phyloP scores from a whole-genome alignment of 306 rosid genomes.

The Malus sieversii region DNA sequence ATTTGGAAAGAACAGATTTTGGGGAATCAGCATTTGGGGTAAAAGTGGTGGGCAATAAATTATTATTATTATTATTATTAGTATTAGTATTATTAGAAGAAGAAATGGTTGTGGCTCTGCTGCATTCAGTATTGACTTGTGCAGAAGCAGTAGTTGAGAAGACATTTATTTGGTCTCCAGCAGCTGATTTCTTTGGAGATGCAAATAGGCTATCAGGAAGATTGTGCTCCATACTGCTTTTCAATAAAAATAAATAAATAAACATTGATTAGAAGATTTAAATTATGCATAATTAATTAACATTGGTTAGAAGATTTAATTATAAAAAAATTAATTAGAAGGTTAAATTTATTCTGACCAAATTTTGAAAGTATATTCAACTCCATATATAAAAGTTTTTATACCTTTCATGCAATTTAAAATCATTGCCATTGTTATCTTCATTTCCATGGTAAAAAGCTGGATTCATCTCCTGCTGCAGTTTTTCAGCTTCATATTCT shows the following conservation, averaged over 20 bases:
- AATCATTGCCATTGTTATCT: slow-evolving; percentile 20
- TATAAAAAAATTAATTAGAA: not conserved
- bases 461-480: slow-evolving; percentile 29
- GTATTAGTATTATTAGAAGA: not conserved
- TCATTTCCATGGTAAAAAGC: slow-evolving; percentile 13
- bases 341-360: not conserved
- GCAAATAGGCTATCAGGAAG: slow-evolving; percentile 85
- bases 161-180: slow-evolving; percentile 15
- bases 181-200: slow-evolving; percentile 71
- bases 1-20: slow-evolving; percentile 35
- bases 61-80: not conserved
- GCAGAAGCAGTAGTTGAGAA: slow-evolving; percentile 24
- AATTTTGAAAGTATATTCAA: not conserved
- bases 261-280: not conserved
- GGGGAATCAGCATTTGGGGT: slow-evolving; percentile 35
- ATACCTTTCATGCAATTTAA: slow-evolving; percentile 42
- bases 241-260: not conserved
- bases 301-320: not conserved
- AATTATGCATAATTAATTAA: not conserved
- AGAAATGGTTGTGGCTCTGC: slow-evolving; percentile 7
- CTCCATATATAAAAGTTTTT: not conserved
- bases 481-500: slow-evolving; percentile 16
- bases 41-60: slow-evolving; percentile 23
- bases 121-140: slow-evolving; percentile 26
- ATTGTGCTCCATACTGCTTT: slow-evolving; percentile 53